phyloP scores from a whole-genome alignment of 352 stramenopile species.

The Globisporangium nunn region DNA sequence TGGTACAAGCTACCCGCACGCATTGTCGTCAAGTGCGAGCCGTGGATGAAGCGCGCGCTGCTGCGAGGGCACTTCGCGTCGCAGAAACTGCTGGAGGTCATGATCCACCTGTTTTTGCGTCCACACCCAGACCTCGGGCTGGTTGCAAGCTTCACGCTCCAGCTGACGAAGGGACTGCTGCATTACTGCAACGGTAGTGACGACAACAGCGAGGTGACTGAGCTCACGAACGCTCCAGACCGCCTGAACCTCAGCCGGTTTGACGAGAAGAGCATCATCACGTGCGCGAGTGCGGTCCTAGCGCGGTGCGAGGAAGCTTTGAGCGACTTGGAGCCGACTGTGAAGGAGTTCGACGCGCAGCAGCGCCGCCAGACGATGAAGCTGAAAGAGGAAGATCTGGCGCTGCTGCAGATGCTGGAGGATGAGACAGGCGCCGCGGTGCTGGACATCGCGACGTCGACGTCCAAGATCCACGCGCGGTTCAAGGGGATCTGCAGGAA shows the following conservation, averaged over 20 bases:
- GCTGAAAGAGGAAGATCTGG: slow-evolving; percentile 32
- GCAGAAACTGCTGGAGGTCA: slow-evolving; percentile 23
- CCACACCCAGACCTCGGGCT: slow-evolving; percentile 17
- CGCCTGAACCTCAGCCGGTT: slow-evolving; percentile 18
- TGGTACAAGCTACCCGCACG: slow-evolving; percentile 15
- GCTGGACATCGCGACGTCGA: slow-evolving; percentile 16
- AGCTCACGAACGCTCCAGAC: slow-evolving; percentile 5
- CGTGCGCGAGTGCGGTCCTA: slow-evolving; percentile 24
- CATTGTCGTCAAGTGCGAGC: slow-evolving; percentile 12
- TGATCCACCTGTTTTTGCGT: slow-evolving; percentile 26
- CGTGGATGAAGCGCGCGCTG: slow-evolving; percentile 27
- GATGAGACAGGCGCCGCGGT: slow-evolving; percentile 24
- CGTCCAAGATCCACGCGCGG: slow-evolving; percentile 10
- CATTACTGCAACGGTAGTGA: slow-evolving; percentile 25
- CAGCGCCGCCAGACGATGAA: slow-evolving; percentile 29
- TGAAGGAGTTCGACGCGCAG: slow-evolving; percentile 32
- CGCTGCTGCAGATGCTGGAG: slow-evolving; percentile 27
- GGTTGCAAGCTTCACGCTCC: slow-evolving; percentile 16
- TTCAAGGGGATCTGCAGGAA: slow-evolving; percentile 28
- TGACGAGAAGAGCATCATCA: slow-evolving; percentile 27
- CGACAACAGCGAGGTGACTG: slow-evolving; percentile 9
- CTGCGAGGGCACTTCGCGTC: slow-evolving; percentile 9
- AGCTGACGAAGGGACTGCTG: slow-evolving; percentile 26
- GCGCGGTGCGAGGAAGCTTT: slow-evolving; percentile 22
- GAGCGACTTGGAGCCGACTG: slow-evolving; percentile 18